Conservation (phyloP, 2,329 filamentous ascomycete species). For the Aspergillus sp. region DNA sequence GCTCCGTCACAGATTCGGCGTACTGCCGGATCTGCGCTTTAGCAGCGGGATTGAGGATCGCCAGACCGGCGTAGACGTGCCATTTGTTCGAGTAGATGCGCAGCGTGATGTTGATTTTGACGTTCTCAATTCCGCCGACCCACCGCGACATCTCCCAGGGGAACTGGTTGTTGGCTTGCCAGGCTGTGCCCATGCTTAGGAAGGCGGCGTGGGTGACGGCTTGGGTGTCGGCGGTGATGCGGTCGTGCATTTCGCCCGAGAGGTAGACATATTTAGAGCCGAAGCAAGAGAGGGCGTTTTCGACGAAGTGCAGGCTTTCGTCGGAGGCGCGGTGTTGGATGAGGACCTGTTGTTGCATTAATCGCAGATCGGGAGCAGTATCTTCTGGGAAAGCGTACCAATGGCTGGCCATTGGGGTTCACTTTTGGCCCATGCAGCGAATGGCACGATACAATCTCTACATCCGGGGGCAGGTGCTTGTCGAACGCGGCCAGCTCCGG, state of each 20-base stretch:
- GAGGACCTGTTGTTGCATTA: constrained; percentile 51
- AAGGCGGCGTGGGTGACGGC: constrained; percentile 97
- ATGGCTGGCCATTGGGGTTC: constrained; percentile 78
- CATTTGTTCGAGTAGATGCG: constrained; percentile 98
- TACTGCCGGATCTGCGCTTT: constrained; percentile 92
- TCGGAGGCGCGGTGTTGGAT: constrained; percentile 88
- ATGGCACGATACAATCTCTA: constrained; percentile 92
- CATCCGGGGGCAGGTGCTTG: constrained; percentile 74
- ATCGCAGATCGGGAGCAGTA: not conserved
- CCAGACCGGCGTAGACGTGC: constrained; percentile 97
- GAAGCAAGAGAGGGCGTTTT: constrained; percentile 74
- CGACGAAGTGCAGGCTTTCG: constrained; percentile 68
- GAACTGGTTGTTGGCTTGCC: constrained; percentile 91
- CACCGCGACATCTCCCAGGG: constrained; percentile 97
- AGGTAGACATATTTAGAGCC: constrained; percentile 81
- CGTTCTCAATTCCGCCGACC: constrained; percentile 94
- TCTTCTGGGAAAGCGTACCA: constrained; percentile 50
- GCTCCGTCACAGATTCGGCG: constrained; percentile 80
- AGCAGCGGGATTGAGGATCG: constrained; percentile 91
- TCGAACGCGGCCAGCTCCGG: constrained; percentile 94
- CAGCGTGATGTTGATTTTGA: constrained; percentile 96
- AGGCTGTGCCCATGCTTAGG: constrained; percentile 93
- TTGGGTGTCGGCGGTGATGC: constrained; percentile 96
- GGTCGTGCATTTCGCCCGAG: constrained; percentile 80
- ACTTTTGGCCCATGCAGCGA: constrained; percentile 91